Evolutionary conservation across 768 basidiomycete species (phyloP).

Genomic region (Bullera alba): DNA sequence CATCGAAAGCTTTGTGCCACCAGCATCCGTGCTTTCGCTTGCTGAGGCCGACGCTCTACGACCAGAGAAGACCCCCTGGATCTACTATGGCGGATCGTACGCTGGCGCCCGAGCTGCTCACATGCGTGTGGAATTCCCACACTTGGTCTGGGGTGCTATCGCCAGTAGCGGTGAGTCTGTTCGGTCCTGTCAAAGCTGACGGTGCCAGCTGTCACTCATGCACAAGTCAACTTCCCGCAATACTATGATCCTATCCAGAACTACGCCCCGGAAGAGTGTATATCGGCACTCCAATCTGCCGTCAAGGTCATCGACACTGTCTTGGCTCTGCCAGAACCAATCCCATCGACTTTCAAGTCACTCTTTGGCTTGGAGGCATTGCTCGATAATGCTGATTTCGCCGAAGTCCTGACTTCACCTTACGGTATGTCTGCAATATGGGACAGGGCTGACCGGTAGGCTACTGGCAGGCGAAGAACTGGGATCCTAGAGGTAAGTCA

Average conservation of each 20-base stretch:
- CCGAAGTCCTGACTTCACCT: slow-evolving; percentile 44
- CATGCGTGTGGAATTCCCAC: slow-evolving; percentile 78
- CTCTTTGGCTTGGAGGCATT: slow-evolving; percentile 66
- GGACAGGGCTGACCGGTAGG: slow-evolving; percentile 33
- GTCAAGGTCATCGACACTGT: slow-evolving; percentile 27
- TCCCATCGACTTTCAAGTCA: slow-evolving; percentile 57
- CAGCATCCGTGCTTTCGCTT: slow-evolving; percentile 17
- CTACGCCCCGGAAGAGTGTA: slow-evolving; percentile 51
- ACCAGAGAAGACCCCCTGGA: slow-evolving; percentile 49
- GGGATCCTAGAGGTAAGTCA: slow-evolving; percentile 63
- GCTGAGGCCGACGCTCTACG: slow-evolving; percentile 55
- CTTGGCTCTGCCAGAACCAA: slow-evolving; percentile 26
- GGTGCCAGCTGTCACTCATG: slow-evolving; percentile 69
- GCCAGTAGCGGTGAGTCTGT: slow-evolving; percentile 61
- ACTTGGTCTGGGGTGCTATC: slow-evolving; percentile 82
- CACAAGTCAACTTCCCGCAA: slow-evolving; percentile 71
- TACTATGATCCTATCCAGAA: slow-evolving; percentile 75
- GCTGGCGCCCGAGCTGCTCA: slow-evolving; percentile 90
- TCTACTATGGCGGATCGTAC: slow-evolving; percentile 84
- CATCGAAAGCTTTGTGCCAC: slow-evolving; percentile 70
- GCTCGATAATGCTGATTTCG: slow-evolving; percentile 52
- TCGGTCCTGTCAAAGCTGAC: not conserved
- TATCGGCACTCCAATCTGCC: slow-evolving; percentile 21
- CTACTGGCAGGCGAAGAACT: slow-evolving; percentile 75
- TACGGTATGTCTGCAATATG: slow-evolving; percentile 11